Percentiles rank a stretch among this genome's conserved stretches.
Conservation (phyloP, 2,329 filamentous ascomycete species). For the Lasiodiplodia citricola region DNA sequence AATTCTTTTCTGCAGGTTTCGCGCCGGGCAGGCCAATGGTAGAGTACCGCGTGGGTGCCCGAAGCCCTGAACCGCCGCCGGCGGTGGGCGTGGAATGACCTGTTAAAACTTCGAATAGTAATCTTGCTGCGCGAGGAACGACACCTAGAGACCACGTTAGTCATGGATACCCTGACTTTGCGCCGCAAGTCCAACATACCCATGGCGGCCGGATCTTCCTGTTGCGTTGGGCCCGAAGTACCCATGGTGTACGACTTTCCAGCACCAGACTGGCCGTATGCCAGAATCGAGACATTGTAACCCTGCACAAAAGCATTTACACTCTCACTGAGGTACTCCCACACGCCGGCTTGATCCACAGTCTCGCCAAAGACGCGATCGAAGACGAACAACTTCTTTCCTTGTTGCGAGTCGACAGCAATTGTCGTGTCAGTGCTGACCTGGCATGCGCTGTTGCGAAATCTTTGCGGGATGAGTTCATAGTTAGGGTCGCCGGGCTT, state of each 20-base stretch:
- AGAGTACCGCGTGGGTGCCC: conserved; percentile 80
- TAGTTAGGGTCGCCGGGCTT: conserved; percentile 85
- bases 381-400: conserved; percentile 94
- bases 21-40: conserved; percentile 57
- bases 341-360: conserved; percentile 84
- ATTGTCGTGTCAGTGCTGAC: conserved; percentile 84
- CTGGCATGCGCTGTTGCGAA: conserved; percentile 90
- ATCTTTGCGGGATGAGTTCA: conserved; percentile 93
- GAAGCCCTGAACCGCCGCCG: conserved; percentile 75
- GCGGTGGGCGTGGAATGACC: conserved; percentile 54
- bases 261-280: conserved; percentile 95
- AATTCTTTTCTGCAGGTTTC: conserved; percentile 69
- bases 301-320: conserved; percentile 90
- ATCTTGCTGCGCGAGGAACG: conserved; percentile 86
- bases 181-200: conserved; percentile 61
- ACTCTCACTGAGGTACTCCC: conserved; percentile 92
- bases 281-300: conserved; percentile 97
- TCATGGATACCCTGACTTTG: background rate
- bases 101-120: conserved; percentile 87
- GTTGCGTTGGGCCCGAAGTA: conserved; percentile 83
- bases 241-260: conserved; percentile 99
- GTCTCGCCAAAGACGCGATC: conserved; percentile 91
- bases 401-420: conserved; percentile 82
- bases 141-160: conserved; percentile 68
- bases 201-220: conserved; percentile 73